Percentiles rank a stretch among this genome's conserved stretches.
phyloP scores from a whole-genome alignment of 768 basidiomycete species.

The Mycena amicta region DNA sequence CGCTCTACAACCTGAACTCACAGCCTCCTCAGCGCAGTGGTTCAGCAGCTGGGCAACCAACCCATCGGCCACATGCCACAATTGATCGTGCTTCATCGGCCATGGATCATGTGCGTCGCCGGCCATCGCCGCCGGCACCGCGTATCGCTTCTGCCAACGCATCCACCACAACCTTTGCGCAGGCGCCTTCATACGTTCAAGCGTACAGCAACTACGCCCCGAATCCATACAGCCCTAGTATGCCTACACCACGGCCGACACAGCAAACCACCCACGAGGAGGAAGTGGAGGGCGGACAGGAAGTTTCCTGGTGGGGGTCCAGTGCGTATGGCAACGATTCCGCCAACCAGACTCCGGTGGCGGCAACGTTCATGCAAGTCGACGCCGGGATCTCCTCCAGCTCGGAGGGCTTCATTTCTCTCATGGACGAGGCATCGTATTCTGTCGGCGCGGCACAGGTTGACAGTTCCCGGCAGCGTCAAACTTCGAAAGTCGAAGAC shows the following conservation, averaged over 20 bases:
- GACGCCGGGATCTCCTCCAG: conserved; percentile 44
- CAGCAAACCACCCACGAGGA: conserved; percentile 25
- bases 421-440: conserved; percentile 69
- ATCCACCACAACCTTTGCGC: conserved; percentile 52
- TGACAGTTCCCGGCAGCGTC: conserved; percentile 22
- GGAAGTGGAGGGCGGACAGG: conserved; percentile 40
- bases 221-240: conserved; percentile 34
- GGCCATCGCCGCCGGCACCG: conserved; percentile 50
- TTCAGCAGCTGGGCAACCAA: conserved; percentile 66
- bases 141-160: conserved; percentile 57
- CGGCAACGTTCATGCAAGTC: conserved; percentile 62
- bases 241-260: conserved; percentile 35
- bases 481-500: conserved; percentile 24
- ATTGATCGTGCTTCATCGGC: conserved; percentile 80
- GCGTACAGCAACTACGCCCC: conserved; percentile 41
- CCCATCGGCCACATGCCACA: conserved; percentile 44
- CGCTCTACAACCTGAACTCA: conserved; percentile 41
- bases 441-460: conserved; percentile 37
- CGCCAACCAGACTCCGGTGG: conserved; percentile 63
- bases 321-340: conserved; percentile 37
- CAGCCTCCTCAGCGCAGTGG: conserved; percentile 56
- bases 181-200: conserved; percentile 38
- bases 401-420: conserved; percentile 73
- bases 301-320: conserved; percentile 68
- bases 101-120: conserved; percentile 68